Conservation (phyloP, 78 protist genomes). For the Dictyostelium purpureum region DNA sequence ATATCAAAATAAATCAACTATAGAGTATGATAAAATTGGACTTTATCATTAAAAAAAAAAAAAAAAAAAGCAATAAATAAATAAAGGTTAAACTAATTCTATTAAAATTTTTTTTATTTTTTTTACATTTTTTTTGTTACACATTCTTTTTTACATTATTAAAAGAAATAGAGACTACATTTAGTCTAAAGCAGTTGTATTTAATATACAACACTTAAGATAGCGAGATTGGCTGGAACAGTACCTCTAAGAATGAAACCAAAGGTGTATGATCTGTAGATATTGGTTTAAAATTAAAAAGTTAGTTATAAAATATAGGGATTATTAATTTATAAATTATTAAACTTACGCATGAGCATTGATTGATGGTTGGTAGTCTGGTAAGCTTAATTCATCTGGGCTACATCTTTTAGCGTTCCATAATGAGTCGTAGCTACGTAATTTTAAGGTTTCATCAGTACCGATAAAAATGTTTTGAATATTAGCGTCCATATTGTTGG, state of each 20-base stretch:
- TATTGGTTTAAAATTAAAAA: too few species aligned
- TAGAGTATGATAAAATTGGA: background rate
- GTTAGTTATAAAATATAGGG: too few species aligned
- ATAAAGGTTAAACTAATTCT: background rate
- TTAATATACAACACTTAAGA: background rate
- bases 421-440: too few species aligned
- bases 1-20: background rate
- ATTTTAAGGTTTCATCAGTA: too few species aligned
- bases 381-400: too few species aligned
- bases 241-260: background rate
- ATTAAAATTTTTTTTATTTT: background rate
- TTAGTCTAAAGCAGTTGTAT: too few species aligned
- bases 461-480: too few species aligned
- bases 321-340: too few species aligned
- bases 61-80: background rate
- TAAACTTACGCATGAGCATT: slow-evolving; percentile 8
- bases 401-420: too few species aligned
- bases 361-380: slow-evolving; percentile 7
- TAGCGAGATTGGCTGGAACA: background rate
- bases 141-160: background rate
- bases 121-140: background rate
- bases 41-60: background rate
- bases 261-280: too few species aligned
- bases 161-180: too few species aligned
- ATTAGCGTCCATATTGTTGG: background rate